These are phyloP conservation scores for Aquilaria yunnanensis DNA, from an alignment of 345 rosid genomes.

Conservation along the genomic window DNA sequence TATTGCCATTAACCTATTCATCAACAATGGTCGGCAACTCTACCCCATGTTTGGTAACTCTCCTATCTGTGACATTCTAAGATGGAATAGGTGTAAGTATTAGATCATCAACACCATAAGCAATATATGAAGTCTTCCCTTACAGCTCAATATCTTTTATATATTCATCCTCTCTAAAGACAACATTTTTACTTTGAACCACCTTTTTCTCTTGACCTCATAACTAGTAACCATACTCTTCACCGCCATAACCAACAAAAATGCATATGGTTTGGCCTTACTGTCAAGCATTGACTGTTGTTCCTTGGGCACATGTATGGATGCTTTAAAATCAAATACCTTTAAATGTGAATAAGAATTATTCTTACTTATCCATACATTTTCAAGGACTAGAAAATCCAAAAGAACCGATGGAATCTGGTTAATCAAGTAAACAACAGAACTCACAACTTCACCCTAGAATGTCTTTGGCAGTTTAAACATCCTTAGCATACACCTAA, in stretches of 20 bases:
- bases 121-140: background rate
- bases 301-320: too few species aligned
- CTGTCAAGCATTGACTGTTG: background rate
- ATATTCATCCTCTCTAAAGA: background rate
- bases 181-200: background rate
- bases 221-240: background rate
- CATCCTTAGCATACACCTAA: too few species aligned
- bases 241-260: slow-evolving; percentile 1
- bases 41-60: background rate
- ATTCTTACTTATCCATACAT: background rate
- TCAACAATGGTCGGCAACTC: background rate
- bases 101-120: background rate
- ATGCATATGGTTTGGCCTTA: background rate
- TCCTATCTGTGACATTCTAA: background rate
- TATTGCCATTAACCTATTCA: background rate
- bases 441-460: too few species aligned
- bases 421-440: too few species aligned
- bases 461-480: too few species aligned
- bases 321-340: background rate
- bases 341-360: too few species aligned
- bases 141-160: too few species aligned
- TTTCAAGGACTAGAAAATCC: background rate
- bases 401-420: too few species aligned
- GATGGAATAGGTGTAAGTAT: background rate
- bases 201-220: too few species aligned